Percentiles rank a stretch among this genome's conserved stretches.
Conservation (phyloP, 257 asterid species). For the Rehmannia glutinosa region DNA sequence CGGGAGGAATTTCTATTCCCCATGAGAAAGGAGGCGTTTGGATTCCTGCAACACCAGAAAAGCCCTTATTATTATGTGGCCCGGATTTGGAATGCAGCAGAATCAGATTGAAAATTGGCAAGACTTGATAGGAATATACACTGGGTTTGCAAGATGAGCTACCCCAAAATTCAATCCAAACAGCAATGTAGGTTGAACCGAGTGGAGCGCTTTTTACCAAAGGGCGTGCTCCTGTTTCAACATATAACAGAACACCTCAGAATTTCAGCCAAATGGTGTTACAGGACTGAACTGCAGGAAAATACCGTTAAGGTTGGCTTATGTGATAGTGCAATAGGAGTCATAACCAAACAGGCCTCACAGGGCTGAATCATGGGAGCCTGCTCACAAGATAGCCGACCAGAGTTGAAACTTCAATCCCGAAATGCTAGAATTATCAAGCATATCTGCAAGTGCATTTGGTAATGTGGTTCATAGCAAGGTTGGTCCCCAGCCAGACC, state of each 20-base stretch:
- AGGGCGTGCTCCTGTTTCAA: background rate
- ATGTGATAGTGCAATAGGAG: background rate
- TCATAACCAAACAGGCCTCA: background rate
- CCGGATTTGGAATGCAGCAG: no score
- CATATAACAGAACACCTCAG: background rate
- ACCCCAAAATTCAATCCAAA: no score
- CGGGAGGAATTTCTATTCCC: constrained; percentile 40
- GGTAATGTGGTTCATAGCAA: constrained; percentile 17
- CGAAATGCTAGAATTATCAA: constrained; percentile 1
- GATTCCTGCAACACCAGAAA: no score
- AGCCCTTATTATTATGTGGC: no score
- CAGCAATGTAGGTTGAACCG: background rate
- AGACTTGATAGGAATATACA: no score
- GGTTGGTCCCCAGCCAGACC: constrained; percentile 27
- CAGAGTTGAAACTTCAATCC: constrained; percentile 1
- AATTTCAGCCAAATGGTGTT: no score
- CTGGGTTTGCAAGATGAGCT: no score
- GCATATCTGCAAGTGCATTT: constrained; percentile 15
- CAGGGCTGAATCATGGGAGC: constrained; percentile 2
- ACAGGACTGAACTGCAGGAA: background rate
- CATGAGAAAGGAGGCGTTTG: no score
- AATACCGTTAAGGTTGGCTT: background rate
- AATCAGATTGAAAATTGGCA: no score
- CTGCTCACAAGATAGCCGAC: background rate
- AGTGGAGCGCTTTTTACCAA: background rate